Evolutionary conservation across 345 rosid genomes (phyloP).

Genomic region (Sapria himalayana): DNA sequence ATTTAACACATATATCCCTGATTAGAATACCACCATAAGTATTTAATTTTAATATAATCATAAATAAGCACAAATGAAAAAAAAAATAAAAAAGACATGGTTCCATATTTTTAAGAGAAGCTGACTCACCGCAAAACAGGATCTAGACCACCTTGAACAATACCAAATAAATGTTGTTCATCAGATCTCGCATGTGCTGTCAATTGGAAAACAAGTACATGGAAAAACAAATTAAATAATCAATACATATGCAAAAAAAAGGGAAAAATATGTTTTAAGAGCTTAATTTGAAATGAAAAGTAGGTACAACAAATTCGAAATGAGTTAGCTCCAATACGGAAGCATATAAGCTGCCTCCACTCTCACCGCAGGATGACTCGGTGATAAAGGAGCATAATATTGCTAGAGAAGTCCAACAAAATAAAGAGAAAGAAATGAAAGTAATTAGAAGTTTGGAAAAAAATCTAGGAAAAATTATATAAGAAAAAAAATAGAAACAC

Average conservation of each 20-base stretch:
- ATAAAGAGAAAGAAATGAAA: too few species aligned
- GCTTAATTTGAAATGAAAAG: background rate
- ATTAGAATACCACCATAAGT: conserved; percentile 1
- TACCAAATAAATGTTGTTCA: conserved; percentile 67
- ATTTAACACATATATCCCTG: conserved; percentile 58
- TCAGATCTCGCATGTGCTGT: conserved; percentile 54
- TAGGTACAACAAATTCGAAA: too few species aligned
- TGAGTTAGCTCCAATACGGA: too few species aligned
- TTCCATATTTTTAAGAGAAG: background rate
- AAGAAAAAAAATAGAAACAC: too few species aligned
- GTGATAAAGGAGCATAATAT: too few species aligned
- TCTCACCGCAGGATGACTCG: too few species aligned
- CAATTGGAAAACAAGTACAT: conserved; percentile 4
- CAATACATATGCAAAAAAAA: background rate
- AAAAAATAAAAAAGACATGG: background rate
- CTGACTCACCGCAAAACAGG: conserved; percentile 36
- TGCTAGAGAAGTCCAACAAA: too few species aligned
- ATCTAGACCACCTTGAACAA: conserved; percentile 69
- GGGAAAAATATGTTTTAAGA: background rate
- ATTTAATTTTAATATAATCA: too few species aligned
- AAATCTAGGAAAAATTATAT: too few species aligned
- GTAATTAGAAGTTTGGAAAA: too few species aligned
- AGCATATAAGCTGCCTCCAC: too few species aligned
- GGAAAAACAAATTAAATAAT: conserved; percentile 6
- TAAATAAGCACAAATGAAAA: background rate